phyloP scores from a whole-genome alignment of 208 protist genomes.

The Acanthamoeba castellanii region DNA sequence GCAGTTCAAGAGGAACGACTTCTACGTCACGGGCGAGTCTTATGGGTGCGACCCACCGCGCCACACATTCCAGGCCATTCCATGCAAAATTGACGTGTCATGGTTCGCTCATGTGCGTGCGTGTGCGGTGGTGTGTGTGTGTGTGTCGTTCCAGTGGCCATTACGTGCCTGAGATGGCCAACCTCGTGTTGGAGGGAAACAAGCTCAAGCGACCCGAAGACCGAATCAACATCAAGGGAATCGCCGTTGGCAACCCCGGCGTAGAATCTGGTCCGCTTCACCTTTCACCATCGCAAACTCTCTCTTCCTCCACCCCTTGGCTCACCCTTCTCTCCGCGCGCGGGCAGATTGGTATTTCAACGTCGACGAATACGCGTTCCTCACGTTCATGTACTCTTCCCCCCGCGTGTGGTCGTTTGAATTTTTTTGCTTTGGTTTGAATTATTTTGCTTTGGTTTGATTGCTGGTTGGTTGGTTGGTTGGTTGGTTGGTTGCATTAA shows the following conservation, averaged over 20 bases:
- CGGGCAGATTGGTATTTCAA: constrained; percentile 4
- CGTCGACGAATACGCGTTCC: constrained; percentile 20
- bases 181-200: constrained; percentile 13
- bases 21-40: constrained; percentile 83
- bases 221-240: constrained; percentile 26
- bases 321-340: neutral
- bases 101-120: too few species aligned
- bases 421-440: too few species aligned
- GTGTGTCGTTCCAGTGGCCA: neutral
- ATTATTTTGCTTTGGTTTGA: too few species aligned
- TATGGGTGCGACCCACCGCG: constrained; percentile 70
- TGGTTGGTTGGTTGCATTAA: too few species aligned
- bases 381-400: constrained; percentile 10
- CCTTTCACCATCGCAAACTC: neutral
- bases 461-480: neutral
- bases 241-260: neutral
- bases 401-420: too few species aligned
- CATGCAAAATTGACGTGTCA: neutral
- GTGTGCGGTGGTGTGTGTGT: neutral
- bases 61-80: neutral
- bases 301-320: neutral
- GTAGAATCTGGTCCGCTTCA: neutral
- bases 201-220: constrained; percentile 12
- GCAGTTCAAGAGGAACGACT: constrained; percentile 68
- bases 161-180: constrained; percentile 25